Conservation (phyloP, 306 rosid species). For the Sesbania bispinosa region DNA sequence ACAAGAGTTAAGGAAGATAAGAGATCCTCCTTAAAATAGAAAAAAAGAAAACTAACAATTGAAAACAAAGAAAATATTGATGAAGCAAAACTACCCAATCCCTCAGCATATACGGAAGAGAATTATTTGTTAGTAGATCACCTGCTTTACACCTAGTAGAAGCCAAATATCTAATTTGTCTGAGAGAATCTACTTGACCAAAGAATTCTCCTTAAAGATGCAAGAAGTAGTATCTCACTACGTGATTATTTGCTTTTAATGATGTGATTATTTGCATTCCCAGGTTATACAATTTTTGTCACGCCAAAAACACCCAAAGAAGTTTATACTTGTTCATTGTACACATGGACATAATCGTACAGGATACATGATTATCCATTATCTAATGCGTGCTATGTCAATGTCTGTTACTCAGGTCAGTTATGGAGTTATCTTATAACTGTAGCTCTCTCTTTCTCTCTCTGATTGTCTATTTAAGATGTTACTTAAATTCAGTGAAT, state of each 20-base stretch:
- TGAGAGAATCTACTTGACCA: background rate
- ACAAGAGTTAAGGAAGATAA: background rate
- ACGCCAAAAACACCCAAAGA: constrained; percentile 86
- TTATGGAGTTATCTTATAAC: constrained; percentile 18
- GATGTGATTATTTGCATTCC: constrained; percentile 22
- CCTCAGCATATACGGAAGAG: background rate
- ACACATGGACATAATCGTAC: constrained; percentile 99
- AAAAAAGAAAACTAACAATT: background rate
- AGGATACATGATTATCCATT: constrained; percentile 92
- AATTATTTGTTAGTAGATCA: background rate
- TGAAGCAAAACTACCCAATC: background rate
- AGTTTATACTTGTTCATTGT: constrained; percentile 94
- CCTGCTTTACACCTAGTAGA: background rate
- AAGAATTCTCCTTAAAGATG: background rate
- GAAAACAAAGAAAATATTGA: background rate
- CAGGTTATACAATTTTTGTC: constrained; percentile 80
- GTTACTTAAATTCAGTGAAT: constrained; percentile 12
- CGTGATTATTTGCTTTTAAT: constrained; percentile 15
- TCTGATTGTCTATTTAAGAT: background rate
- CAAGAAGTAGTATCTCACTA: background rate
- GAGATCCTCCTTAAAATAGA: background rate
- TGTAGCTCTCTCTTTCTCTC: background rate
- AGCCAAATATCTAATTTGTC: background rate
- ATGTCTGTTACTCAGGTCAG: constrained; percentile 85
- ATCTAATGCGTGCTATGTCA: constrained; percentile 74